Conservation (phyloP, 2,329 filamentous ascomycete species). For the Acephala macrosclerotiorum region DNA sequence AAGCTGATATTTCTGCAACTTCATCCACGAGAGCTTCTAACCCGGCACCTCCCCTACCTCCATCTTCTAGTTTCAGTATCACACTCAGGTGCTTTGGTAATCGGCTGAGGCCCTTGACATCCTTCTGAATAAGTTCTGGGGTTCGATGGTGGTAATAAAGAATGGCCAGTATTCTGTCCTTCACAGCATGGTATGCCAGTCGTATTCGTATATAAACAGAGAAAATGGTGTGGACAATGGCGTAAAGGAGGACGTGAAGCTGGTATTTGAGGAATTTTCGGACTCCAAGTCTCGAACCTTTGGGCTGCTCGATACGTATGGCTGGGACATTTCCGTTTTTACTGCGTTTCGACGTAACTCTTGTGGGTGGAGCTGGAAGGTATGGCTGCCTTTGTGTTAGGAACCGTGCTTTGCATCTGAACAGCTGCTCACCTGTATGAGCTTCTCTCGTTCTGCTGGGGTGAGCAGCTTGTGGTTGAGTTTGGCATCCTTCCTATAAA, state of each 20-base stretch:
- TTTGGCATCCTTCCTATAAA: conserved; percentile 56
- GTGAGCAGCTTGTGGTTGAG: conserved; percentile 51
- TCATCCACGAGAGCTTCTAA: conserved; percentile 88
- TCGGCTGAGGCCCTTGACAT: conserved; percentile 77
- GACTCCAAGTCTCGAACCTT: conserved; percentile 56
- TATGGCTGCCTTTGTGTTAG: conserved; percentile 41
- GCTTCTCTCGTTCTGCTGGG: conserved; percentile 52
- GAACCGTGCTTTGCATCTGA: conserved; percentile 9
- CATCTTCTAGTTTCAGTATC: conserved; percentile 77
- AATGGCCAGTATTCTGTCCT: conserved; percentile 80
- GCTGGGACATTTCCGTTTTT: conserved; percentile 39
- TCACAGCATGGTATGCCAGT: conserved; percentile 79
- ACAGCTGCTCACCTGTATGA: conserved; percentile 50
- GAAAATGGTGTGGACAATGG: conserved; percentile 80
- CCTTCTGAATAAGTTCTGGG: conserved; percentile 88
- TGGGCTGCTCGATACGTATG: conserved; percentile 37
- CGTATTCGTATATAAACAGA: conserved; percentile 86
- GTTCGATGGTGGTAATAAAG: conserved; percentile 96
- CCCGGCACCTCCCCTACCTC: conserved; percentile 73
- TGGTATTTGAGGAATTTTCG: conserved; percentile 67
- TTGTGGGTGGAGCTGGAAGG: conserved; percentile 40
- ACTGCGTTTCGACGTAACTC: conserved; percentile 31
- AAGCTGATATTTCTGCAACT: conserved; percentile 88
- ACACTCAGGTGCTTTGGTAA: conserved; percentile 89
- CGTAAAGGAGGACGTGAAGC: conserved; percentile 72